Evolutionary conservation across 2,329 filamentous ascomycete genomes (phyloP).

Genomic region (Ophiocordyceps camponoti-rufipedis): DNA sequence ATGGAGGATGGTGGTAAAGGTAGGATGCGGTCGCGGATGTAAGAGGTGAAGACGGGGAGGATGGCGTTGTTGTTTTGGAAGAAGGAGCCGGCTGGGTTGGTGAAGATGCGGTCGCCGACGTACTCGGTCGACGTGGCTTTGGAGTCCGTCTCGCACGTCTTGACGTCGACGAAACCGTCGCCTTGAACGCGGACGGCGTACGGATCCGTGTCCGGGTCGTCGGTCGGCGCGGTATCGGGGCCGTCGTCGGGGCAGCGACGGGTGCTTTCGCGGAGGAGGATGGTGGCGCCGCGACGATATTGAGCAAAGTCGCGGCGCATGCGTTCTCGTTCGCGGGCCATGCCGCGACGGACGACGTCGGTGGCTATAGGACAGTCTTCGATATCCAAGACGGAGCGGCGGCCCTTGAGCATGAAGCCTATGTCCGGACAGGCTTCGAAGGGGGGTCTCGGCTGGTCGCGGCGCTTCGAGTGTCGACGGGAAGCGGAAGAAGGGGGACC

Average conservation of each 20-base stretch:
- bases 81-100: slow-evolving; percentile 83
- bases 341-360: slow-evolving; percentile 60
- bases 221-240: slow-evolving; percentile 10
- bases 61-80: slow-evolving; percentile 99
- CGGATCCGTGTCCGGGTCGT: slow-evolving; percentile 8
- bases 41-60: slow-evolving; percentile 67
- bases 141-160: slow-evolving; percentile 75
- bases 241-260: slow-evolving; percentile 38
- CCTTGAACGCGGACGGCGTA: slow-evolving; percentile 29
- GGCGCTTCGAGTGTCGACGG: slow-evolving; percentile 20
- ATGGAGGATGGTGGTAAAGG: slow-evolving; percentile 24
- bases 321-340: slow-evolving; percentile 60
- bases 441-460: slow-evolving; percentile 22
- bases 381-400: slow-evolving; percentile 68
- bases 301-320: slow-evolving; percentile 51
- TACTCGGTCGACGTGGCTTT: slow-evolving; percentile 77
- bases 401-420: slow-evolving; percentile 82
- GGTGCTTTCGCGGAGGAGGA: slow-evolving; percentile 78
- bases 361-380: slow-evolving; percentile 96
- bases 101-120: slow-evolving; percentile 67
- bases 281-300: slow-evolving; percentile 69
- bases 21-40: slow-evolving; percentile 66
- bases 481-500: slow-evolving; percentile 44
- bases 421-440: slow-evolving; percentile 57
- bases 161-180: slow-evolving; percentile 50